Evolutionary conservation across 345 rosid genomes (phyloP).

Genomic region (Lenwebbia sp.): DNA sequence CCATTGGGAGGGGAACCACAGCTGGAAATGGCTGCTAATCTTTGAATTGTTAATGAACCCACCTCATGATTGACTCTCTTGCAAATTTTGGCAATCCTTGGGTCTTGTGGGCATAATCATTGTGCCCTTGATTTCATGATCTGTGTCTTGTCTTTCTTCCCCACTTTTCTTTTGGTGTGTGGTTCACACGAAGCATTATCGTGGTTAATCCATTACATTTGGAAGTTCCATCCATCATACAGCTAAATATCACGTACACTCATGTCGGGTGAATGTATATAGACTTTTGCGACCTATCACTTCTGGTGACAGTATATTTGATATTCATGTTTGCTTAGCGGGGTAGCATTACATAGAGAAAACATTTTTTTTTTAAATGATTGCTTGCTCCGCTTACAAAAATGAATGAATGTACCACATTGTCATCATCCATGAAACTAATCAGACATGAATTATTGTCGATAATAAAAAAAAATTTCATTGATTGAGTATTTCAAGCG

Average conservation of each 20-base stretch:
- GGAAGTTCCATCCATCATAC: not conserved
- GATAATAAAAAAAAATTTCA: no score
- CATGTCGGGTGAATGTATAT: not conserved
- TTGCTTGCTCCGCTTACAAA: not conserved
- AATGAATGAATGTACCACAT: not conserved
- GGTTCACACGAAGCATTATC: not conserved
- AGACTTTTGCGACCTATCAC: not conserved
- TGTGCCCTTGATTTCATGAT: not conserved
- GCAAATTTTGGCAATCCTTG: not conserved
- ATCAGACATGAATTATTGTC: not conserved
- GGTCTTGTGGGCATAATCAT: no score
- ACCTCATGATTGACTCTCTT: not conserved
- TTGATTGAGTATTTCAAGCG: not conserved
- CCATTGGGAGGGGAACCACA: no score
- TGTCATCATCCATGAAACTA: not conserved
- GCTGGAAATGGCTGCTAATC: no score
- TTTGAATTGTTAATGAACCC: no score
- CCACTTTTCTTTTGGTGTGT: not conserved
- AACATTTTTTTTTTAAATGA: not conserved
- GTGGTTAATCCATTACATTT: not conserved
- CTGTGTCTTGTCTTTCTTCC: not conserved
- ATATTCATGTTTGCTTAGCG: not conserved
- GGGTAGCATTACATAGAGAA: not conserved
- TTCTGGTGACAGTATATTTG: not conserved
- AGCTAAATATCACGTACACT: not conserved